Evolutionary conservation across 805 yeast species (phyloP), one percentile per base, ranked within the genome.

Genomic region (Naumovozyma dairenensis): DNA sequence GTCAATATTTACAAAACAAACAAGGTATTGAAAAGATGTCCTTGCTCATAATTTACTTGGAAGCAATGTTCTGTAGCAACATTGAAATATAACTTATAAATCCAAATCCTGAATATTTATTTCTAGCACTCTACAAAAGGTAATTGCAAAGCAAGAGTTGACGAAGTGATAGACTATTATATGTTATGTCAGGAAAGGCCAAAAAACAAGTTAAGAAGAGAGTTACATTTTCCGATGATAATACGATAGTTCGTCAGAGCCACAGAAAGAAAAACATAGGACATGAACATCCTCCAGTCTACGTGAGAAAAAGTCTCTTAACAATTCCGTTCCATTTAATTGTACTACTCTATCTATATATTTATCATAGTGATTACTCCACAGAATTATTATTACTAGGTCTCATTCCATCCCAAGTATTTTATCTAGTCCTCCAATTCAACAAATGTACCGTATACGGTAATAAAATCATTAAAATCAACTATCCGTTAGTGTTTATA

Each of bases 151-250:
- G n/a, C n/a, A n/a, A n/a, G n/a, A n/a, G n/a, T n/a, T n/a, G n/a
- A n/a, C n/a, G n/a, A n/a, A n/a, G n/a, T 9, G 15, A 13, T 14
- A n/a, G n/a, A n/a, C n/a, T n/a, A n/a, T n/a, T n/a, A n/a, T n/a
- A n/a, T n/a, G n/a, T n/a, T n/a, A 51, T 49, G 55, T 35, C 53
- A 6, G 41, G 41, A 6, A 55, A 44, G 32, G 38, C 33, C 19
- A 46, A 48, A 28, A 38, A 42, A 17, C 32, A 34, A 9, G 40
- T 42, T 5, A 45, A 47, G 31, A 52, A 53, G 37, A 50, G 48
- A 18, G 61, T 56, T 3, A 53, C 60, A 4, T 56, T 56, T 39
- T 55, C 60, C 4, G 61, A 56, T 37, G 61, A 56, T 27, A 54
- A 51, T 14, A 49, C 55, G 4, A 33, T 55, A 13, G 43, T 49